These are phyloP conservation scores for Cyberlindnera maclurae DNA, from an alignment of 805 yeast genomes.

Conservation along the genomic window DNA sequence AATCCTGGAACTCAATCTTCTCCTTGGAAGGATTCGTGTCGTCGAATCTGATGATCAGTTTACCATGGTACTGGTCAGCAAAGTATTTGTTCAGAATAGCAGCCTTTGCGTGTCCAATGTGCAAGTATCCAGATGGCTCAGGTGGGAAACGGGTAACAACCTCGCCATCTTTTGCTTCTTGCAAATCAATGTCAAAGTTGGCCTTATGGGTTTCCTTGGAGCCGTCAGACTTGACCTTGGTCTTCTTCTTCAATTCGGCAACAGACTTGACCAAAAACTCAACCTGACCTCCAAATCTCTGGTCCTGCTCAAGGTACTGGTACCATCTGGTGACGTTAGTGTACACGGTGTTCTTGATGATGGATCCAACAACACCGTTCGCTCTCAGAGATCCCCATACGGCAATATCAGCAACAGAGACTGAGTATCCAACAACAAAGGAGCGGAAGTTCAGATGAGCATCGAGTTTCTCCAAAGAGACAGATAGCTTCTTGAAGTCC, in stretches of 20 bases:
- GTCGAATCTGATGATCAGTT: slow-evolving; percentile 92
- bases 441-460: slow-evolving; percentile 80
- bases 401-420: slow-evolving; percentile 75
- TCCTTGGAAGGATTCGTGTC: slow-evolving; percentile 98
- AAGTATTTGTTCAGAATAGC: slow-evolving; percentile 95
- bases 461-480: slow-evolving; percentile 73
- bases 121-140: slow-evolving; percentile 98
- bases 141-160: slow-evolving; percentile 99
- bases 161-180: slow-evolving; percentile 86
- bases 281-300: slow-evolving; percentile 61
- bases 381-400: slow-evolving; percentile 93
- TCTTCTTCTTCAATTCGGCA: slow-evolving; percentile 64
- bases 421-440: slow-evolving; percentile 59
- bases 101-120: slow-evolving; percentile 98
- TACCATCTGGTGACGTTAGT: slow-evolving; percentile 93
- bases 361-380: slow-evolving; percentile 88
- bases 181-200: slow-evolving; percentile 86
- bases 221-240: slow-evolving; percentile 39
- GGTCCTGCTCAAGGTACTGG: slow-evolving; percentile 60
- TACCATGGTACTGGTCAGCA: slow-evolving; percentile 94
- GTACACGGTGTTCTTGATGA: slow-evolving; percentile 77
- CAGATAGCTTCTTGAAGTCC: slow-evolving; percentile 82
- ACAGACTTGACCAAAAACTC: slow-evolving; percentile 62
- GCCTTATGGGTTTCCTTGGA: slow-evolving; percentile 87
- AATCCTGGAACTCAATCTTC: slow-evolving; percentile 88